Conservation (phyloP, 306 rosid species). For the Sphenostylis stenocarpa region DNA sequence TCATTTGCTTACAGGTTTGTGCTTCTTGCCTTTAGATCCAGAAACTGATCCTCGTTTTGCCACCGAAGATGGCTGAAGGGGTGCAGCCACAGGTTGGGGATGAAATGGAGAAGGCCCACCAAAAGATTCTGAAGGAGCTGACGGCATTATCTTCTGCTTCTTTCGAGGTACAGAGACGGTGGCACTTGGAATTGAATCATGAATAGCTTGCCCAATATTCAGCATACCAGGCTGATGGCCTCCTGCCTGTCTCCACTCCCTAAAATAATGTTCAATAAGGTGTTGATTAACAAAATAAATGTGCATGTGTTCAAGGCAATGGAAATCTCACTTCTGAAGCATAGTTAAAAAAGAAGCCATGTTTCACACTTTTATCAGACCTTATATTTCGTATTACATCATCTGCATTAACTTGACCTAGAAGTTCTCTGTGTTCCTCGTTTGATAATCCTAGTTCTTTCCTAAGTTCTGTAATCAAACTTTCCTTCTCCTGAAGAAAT, state of each 20-base stretch:
- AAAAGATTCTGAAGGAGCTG: constrained; percentile 76
- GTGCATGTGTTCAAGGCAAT: constrained; percentile 7
- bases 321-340: constrained; percentile 22
- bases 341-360: constrained; percentile 2
- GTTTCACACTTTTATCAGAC: constrained; percentile 46
- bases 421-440: constrained; percentile 95
- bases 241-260: constrained; percentile 96
- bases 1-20: constrained; percentile 68
- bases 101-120: constrained; percentile 77
- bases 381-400: constrained; percentile 82
- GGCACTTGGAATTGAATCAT: constrained; percentile 81
- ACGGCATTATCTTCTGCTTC: constrained; percentile 70
- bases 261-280: constrained; percentile 36
- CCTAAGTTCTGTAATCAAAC: constrained; percentile 85
- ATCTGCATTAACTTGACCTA: constrained; percentile 87
- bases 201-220: constrained; percentile 60
- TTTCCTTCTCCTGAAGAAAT: constrained; percentile 91
- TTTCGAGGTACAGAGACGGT: constrained; percentile 87
- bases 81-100: constrained; percentile 60
- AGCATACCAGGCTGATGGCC: constrained; percentile 69
- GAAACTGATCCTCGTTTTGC: constrained; percentile 76
- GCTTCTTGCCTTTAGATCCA: constrained; percentile 78
- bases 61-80: constrained; percentile 82
- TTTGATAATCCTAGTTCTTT: constrained; percentile 89
- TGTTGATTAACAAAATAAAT: constrained; percentile 31